Evolutionary conservation across 1,139 yeast species (phyloP), one percentile per base, ranked within the genome.

Genomic region (Torulaspora pretoriensis): DNA sequence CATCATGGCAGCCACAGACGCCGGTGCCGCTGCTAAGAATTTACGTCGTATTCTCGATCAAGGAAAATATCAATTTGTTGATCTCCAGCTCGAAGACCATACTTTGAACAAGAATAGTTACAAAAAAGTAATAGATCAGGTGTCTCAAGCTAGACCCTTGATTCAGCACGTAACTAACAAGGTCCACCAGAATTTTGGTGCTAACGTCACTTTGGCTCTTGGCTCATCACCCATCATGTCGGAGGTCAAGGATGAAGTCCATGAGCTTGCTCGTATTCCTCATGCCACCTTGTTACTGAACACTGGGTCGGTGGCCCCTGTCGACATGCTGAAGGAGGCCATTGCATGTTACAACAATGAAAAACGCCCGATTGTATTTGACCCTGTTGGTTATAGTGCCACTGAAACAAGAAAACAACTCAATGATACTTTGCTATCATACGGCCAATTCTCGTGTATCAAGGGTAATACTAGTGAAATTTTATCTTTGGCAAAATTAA

Each of bases 141-240:
- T 57, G 13, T 34, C 52, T 12, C 25, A 45, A 5, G 39, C 46
- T 34, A 47, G 59, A 5, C 95, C 96, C 0, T 66, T 90, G 56
- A 81, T 87, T 4, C 97, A 90, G 60, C 96, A 89, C 56, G 82
- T 90, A 50, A 89, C 97, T 30, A 90, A 90, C 60, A 77, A 77
- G 46, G 97, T 90, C n/a, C 96, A 85, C 32, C 86, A 87, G 60
- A 83, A 87, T 60, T 81, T 87, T 60, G 83, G 89, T 51, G 97
- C 97, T 25, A 89, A 90, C 58, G 85, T 87, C n/a, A 80, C 94
- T 0, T 68, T 90, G 44, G 89, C 97, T 0, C 68, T 83, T 22
- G 95, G 96, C 2, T 94, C 84, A 0, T 82, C 95, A 2, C 97
- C 97, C 2, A 81, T 87, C 19, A 90, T 90, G 97, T 83, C 95